Base-by-base conservation (phyloP, 345 rosid genomes). In the Rhodamnia rubescens region DNA sequence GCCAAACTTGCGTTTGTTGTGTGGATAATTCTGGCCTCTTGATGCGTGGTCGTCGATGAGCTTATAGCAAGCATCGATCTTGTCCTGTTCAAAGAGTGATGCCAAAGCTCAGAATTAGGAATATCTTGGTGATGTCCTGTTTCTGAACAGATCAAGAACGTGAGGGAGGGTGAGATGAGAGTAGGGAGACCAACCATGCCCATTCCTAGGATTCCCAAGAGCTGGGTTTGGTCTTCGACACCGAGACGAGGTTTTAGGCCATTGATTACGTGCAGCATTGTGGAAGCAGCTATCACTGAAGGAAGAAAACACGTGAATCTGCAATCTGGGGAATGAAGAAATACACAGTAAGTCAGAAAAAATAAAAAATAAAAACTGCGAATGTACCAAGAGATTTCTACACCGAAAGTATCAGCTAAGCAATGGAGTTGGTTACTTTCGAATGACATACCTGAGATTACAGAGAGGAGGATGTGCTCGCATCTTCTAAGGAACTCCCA, bases 281-380 rank as follows among this genome's bases (percentile, higher is more conserved):
- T 89, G 36, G 96, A 92, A 50, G 94, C 84, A 49, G 95, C 96
- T 88, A 92, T 87, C 59, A 90, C 92, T 14, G 95, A 93, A 26
- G 98, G 95, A 8, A 88, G 90, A 87, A 88, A 91, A 58, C 59
- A 18, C 90, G 90, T 83, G 56, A 86, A 91, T 89, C 95, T 90
- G 53, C 83, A 87, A 88, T 94, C 98, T 93, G 94, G 74, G 13
- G 7, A 69, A 69, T 18, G 80, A 69, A 36, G 80, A 36, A 9
- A 69, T 9, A 21, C 47, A 69, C 47, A 12, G 80, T 5, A 26
- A 53, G 49, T 32, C 75, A 47, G 80, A 11, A 10, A 10, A 20
- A n/a, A 21, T 1, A n/a, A 14, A 74, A 6, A 21, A 83, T 69
- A 16, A 75, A 84, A 59, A 21, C 81, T n/a, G 55, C 53, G 21